Conservation (phyloP, 2,329 filamentous ascomycete species). For the Monosporascus sp. region DNA sequence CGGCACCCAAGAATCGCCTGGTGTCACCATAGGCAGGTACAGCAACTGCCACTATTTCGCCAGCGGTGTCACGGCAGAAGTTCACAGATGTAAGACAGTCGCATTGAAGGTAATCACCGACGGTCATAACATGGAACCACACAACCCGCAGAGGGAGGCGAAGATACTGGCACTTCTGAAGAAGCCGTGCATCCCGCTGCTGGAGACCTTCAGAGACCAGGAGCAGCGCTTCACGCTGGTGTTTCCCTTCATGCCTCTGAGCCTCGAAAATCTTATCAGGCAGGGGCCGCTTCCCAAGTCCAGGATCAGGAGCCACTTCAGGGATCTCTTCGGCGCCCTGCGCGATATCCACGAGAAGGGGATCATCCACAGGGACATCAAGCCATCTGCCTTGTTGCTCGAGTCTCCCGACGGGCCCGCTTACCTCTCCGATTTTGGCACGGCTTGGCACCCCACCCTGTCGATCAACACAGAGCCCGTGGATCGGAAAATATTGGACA, state of each 20-base stretch:
- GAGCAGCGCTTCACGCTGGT: constrained; percentile 69
- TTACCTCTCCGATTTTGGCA: constrained; percentile 86
- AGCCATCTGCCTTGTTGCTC: constrained; percentile 83
- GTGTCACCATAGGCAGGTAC: constrained; percentile 49
- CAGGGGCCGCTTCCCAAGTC: constrained; percentile 30
- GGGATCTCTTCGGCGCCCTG: constrained; percentile 66
- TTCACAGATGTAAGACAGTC: constrained; percentile 62
- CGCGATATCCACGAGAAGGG: constrained; percentile 64
- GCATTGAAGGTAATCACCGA: constrained; percentile 86
- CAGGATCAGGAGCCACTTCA: constrained; percentile 44
- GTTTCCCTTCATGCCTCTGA: constrained; percentile 77
- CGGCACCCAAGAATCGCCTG: constrained; percentile 19
- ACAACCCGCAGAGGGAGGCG: constrained; percentile 75
- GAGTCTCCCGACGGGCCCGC: constrained; percentile 63
- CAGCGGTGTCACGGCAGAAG: constrained; percentile 71
- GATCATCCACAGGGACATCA: constrained; percentile 91
- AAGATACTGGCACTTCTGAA: constrained; percentile 61
- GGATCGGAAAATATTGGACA: constrained; percentile 76
- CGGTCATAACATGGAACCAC: constrained; percentile 67
- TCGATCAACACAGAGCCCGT: constrained; percentile 57
- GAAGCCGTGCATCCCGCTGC: constrained; percentile 57
- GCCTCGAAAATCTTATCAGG: constrained; percentile 63
- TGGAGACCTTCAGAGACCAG: constrained; percentile 69
- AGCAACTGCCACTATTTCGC: constrained; percentile 49
- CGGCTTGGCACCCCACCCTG: constrained; percentile 68